Evolutionary conservation across 2,329 filamentous ascomycete genomes (phyloP).

Genomic region (Neoarthrinium moseri): DNA sequence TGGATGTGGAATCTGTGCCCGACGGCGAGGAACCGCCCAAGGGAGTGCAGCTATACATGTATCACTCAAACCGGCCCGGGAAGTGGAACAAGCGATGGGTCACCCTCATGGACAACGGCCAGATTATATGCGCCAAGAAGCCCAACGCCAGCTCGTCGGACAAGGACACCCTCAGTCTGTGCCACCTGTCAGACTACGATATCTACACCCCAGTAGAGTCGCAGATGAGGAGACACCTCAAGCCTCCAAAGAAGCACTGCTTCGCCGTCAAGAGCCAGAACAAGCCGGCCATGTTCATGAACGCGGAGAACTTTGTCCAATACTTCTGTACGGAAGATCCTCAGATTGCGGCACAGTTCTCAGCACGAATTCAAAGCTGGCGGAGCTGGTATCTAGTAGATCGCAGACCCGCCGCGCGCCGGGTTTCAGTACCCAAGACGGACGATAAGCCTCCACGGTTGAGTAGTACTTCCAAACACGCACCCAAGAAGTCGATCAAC

Average conservation of each 20-base stretch:
- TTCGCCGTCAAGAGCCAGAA: conserved; percentile 92
- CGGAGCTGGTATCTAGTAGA: conserved; percentile 89
- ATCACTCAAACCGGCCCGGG: conserved; percentile 77
- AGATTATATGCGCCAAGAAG: conserved; percentile 71
- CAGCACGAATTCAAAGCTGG: conserved; percentile 73
- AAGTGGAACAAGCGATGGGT: conserved; percentile 89
- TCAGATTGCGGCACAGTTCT: conserved; percentile 65
- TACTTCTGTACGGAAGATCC: conserved; percentile 84
- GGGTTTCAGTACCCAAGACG: conserved; percentile 24
- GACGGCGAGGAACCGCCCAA: conserved; percentile 56
- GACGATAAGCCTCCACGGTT: conserved; percentile 28
- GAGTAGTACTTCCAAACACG: conserved; percentile 19
- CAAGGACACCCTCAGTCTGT: conserved; percentile 70
- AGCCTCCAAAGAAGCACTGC: conserved; percentile 80
- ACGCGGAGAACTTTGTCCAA: conserved; percentile 84
- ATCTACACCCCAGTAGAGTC: conserved; percentile 76
- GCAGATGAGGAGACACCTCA: conserved; percentile 68
- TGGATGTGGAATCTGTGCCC: conserved; percentile 66
- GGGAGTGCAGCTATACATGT: conserved; percentile 69
- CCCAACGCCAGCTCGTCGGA: conserved; percentile 53
- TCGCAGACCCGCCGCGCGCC: conserved; percentile 45
- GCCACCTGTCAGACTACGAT: conserved; percentile 89
- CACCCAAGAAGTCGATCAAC: conserved; percentile 28
- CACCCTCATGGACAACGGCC: conserved; percentile 71
- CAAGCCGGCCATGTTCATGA: conserved; percentile 79